A percentile compares a stretch with the other conserved stretches of the same genome.
Evolutionary conservation across 2,329 filamentous ascomycete genomes (phyloP).

Genomic region (Neofusicoccum cordaticola): DNA sequence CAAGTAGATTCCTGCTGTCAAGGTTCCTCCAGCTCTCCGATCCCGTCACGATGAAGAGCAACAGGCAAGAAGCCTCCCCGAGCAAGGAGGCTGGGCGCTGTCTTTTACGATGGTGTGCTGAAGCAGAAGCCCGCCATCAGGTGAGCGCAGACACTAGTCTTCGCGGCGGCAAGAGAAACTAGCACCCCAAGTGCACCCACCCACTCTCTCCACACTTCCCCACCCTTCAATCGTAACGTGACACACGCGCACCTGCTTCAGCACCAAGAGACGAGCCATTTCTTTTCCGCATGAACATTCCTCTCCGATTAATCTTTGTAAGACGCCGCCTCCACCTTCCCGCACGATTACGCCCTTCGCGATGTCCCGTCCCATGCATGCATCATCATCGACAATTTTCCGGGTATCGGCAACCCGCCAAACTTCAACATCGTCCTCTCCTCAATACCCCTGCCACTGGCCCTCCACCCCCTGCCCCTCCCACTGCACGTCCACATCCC

Average conservation of each 20-base stretch:
- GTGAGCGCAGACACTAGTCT: too few species aligned
- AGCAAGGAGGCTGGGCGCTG: too few species aligned
- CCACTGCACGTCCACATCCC: not conserved
- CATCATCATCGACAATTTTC: not conserved
- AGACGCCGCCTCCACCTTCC: not conserved
- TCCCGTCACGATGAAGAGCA: too few species aligned
- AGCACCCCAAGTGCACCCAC: too few species aligned
- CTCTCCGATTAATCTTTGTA: not conserved
- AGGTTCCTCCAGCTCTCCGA: too few species aligned
- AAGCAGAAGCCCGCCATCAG: too few species aligned
- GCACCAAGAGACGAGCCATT: not conserved
- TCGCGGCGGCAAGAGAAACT: too few species aligned
- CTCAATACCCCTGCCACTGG: constrained; percentile 15
- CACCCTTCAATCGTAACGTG: not conserved
- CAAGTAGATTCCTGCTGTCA: too few species aligned
- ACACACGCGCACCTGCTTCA: not conserved
- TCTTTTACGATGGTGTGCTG: too few species aligned
- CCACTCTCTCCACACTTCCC: not conserved
- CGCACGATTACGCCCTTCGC: not conserved
- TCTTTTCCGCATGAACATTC: not conserved
- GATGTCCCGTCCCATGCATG: too few species aligned
- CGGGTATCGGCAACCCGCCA: not conserved
- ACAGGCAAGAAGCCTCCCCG: too few species aligned
- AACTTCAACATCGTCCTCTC: not conserved
- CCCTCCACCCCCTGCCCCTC: not conserved